Evolutionary conservation across 2,329 filamentous ascomycete species (phyloP).

Genomic region (Cylindrodendrum hubeiense): DNA sequence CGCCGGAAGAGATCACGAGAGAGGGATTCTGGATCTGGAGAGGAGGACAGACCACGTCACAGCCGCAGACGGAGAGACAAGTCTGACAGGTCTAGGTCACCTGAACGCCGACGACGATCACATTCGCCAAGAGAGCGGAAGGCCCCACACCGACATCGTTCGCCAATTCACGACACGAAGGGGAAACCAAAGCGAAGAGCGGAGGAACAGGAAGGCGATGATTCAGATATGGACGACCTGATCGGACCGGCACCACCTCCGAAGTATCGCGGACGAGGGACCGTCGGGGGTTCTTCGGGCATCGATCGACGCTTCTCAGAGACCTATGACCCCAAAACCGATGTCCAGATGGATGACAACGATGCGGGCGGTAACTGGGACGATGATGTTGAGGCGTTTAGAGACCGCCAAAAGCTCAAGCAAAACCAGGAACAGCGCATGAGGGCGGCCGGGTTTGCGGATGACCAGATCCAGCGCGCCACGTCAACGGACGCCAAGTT

Average conservation of each 20-base stretch:
- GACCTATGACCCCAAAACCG: conserved; percentile 69
- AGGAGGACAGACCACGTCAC: conserved; percentile 28
- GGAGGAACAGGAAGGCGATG: conserved; percentile 31
- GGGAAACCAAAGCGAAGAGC: conserved; percentile 28
- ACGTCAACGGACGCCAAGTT: conserved; percentile 71
- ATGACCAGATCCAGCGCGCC: conserved; percentile 73
- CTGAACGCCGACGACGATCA: conserved; percentile 44
- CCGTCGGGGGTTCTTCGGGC: conserved; percentile 68
- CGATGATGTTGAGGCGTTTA: conserved; percentile 80
- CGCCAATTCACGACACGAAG: conserved; percentile 33
- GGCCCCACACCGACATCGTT: conserved; percentile 51
- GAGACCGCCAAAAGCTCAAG: conserved; percentile 84
- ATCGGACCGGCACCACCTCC: conserved; percentile 79
- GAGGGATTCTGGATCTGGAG: conserved; percentile 26
- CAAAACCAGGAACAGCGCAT: conserved; percentile 81
- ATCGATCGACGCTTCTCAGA: conserved; percentile 87
- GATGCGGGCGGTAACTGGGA: conserved; percentile 79
- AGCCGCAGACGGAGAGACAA: conserved; percentile 37
- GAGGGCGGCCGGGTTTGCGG: conserved; percentile 81
- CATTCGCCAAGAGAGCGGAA: conserved; percentile 48
- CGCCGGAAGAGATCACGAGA: conserved; percentile 33
- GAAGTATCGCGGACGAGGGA: conserved; percentile 75
- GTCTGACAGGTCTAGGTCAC: conserved; percentile 45
- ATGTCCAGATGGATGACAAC: conserved; percentile 63
- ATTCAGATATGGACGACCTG: conserved; percentile 79